These are phyloP conservation scores for Aurantiochytrium sp. DNA, from an alignment of 108 stramenopile species.

Conservation along the genomic window DNA sequence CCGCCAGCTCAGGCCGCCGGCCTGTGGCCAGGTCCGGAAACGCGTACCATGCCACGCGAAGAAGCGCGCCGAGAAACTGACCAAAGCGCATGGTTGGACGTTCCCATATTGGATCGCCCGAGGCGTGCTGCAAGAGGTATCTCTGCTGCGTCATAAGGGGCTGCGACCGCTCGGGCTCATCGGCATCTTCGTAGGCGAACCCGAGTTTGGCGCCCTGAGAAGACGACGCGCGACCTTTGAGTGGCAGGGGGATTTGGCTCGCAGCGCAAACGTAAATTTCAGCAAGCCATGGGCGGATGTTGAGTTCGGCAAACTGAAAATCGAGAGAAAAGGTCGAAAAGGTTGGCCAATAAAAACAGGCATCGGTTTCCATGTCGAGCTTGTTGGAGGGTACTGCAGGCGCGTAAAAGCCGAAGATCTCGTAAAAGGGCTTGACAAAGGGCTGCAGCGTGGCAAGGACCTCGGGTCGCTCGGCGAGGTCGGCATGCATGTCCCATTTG, in stretches of 20 bases:
- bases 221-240: background rate
- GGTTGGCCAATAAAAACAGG: background rate
- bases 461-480: background rate
- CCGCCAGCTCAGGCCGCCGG: background rate
- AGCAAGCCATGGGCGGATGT: background rate
- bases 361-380: background rate
- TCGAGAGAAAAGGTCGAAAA: background rate
- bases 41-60: background rate
- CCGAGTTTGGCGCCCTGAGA: background rate
- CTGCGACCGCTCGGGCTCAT: background rate
- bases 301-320: slow-evolving; percentile 8
- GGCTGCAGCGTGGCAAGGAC: background rate
- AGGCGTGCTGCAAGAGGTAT: background rate
- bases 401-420: background rate
- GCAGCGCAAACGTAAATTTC: background rate
- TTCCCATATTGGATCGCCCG: background rate
- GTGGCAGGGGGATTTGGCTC: background rate
- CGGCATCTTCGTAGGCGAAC: background rate
- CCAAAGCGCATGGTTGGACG: background rate
- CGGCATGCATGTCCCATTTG: background rate
- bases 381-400: background rate
- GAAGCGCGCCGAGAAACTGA: background rate
- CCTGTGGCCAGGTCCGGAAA: background rate
- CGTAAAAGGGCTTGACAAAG: background rate
- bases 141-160: background rate